These are phyloP conservation scores for Vairimorpha ceranae DNA, from an alignment of 371 early-diverging fungal species.

Conservation along the genomic window DNA sequence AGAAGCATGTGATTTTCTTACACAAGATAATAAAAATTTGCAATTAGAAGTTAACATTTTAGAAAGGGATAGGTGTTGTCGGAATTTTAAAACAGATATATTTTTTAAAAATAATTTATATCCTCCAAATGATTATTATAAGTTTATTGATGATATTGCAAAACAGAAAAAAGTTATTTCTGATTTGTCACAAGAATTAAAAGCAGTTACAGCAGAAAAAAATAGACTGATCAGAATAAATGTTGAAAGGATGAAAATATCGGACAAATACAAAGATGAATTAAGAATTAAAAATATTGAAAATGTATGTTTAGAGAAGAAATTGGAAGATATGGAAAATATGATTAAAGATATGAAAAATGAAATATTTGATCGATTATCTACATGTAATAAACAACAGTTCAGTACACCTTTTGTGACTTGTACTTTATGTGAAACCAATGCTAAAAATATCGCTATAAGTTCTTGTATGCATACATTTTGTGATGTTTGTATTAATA, in stretches of 20 bases:
- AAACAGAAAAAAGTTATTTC: background rate
- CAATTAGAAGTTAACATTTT: background rate
- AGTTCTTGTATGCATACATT: slow-evolving; percentile 63
- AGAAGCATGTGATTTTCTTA: slow-evolving; percentile 3
- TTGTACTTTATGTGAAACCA: slow-evolving; percentile 58
- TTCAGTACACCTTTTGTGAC: slow-evolving; percentile 49
- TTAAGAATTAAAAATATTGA: slow-evolving; percentile 1
- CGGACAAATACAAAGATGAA: slow-evolving; percentile 21
- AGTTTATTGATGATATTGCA: slow-evolving; percentile 30
- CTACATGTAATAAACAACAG: slow-evolving; percentile 12
- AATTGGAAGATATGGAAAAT: slow-evolving; percentile 17
- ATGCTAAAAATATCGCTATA: slow-evolving; percentile 58
- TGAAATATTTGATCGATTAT: background rate
- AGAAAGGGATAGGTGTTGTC: background rate
- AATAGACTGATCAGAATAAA: slow-evolving; percentile 43
- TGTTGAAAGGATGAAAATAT: slow-evolving; percentile 16
- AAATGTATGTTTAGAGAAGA: slow-evolving; percentile 9
- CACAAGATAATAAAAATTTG: slow-evolving; percentile 21
- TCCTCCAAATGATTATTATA: background rate
- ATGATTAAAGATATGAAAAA: slow-evolving; percentile 3
- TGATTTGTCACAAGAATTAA: slow-evolving; percentile 21
- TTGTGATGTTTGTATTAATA: slow-evolving; percentile 76
- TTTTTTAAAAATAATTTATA: slow-evolving; percentile 1
- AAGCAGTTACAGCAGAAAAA: slow-evolving; percentile 38
- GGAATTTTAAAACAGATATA: slow-evolving; percentile 19